Percentiles rank a stretch among this genome's conserved stretches.
Conservation (phyloP, 2,329 filamentous ascomycete genomes). For the Apiospora sp. region DNA sequence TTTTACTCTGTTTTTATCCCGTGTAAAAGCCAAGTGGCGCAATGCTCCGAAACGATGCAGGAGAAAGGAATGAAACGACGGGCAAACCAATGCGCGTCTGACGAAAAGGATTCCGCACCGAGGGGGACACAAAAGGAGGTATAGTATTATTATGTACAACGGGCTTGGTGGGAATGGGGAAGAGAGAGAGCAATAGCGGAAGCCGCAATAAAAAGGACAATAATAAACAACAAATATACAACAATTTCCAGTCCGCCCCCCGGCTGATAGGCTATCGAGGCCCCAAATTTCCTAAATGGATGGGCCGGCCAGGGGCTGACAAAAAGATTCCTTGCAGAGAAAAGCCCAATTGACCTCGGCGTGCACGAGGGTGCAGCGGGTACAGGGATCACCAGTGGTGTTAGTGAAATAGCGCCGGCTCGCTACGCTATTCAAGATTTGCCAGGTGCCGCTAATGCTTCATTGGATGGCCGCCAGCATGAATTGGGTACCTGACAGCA, state of each 20-base stretch:
- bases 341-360: not conserved
- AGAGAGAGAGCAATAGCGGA: constrained; percentile 20
- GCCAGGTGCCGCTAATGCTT: not conserved
- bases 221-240: constrained; percentile 19
- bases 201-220: constrained; percentile 7
- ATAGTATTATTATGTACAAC: not conserved
- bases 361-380: not conserved
- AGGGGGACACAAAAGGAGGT: constrained; percentile 6
- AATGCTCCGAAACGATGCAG: constrained; percentile 25
- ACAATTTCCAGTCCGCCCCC: not conserved
- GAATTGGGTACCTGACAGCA: constrained; percentile 12
- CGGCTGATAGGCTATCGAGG: not conserved
- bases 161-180: constrained; percentile 1
- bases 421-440: constrained; percentile 14
- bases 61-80: constrained; percentile 38
- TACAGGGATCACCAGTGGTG: not conserved
- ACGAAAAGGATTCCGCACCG: constrained; percentile 2
- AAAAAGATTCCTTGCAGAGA: constrained; percentile 3
- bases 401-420: constrained; percentile 10
- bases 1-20: not conserved
- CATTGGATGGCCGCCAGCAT: constrained; percentile 3
- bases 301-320: constrained; percentile 1
- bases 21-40: constrained; percentile 25
- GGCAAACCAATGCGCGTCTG: constrained; percentile 38
- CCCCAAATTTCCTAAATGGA: constrained; percentile 6